A percentile compares a stretch with the other conserved stretches of the same genome.
These are phyloP conservation scores for Discostella stelligeroides DNA, from an alignment of 108 stramenopile genomes.

Conservation along the genomic window DNA sequence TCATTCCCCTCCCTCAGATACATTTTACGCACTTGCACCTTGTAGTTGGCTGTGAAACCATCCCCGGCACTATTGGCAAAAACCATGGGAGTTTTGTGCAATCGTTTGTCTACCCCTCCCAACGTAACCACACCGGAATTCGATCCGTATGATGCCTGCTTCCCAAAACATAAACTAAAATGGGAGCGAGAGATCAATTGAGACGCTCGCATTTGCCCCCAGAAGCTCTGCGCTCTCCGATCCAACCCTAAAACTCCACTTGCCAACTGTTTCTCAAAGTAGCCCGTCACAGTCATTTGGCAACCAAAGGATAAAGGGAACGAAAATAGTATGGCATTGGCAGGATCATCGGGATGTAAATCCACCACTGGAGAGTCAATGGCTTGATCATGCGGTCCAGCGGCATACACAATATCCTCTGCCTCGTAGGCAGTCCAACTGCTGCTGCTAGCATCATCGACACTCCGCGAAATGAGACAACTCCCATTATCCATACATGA, in stretches of 20 bases:
- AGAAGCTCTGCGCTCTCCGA: slow-evolving; percentile 74
- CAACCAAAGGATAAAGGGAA: slow-evolving; percentile 92
- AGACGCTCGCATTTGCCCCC: slow-evolving; percentile 78
- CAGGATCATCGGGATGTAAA: slow-evolving; percentile 2
- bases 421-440: slow-evolving; percentile 44
- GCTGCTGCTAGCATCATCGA: not conserved
- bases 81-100: slow-evolving; percentile 86
- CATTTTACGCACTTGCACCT: slow-evolving; percentile 77
- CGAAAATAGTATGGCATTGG: slow-evolving; percentile 10
- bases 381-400: slow-evolving; percentile 34
- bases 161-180: slow-evolving; percentile 91
- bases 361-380: slow-evolving; percentile 3
- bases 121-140: slow-evolving; percentile 78
- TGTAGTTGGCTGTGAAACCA: slow-evolving; percentile 74
- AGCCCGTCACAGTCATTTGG: slow-evolving; percentile 69
- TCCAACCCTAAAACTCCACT: slow-evolving; percentile 97
- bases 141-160: slow-evolving; percentile 57
- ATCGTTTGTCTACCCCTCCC: slow-evolving; percentile 77
- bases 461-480: too few species aligned
- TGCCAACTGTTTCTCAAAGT: slow-evolving; percentile 87
- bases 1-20: slow-evolving; percentile 71
- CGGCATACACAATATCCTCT: slow-evolving; percentile 40
- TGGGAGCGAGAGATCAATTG: slow-evolving; percentile 69
- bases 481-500: too few species aligned
- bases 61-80: slow-evolving; percentile 74